These are phyloP conservation scores for Chrysanthemum lavandulifolium DNA, from an alignment of 129 eudicot species.

Conservation along the genomic window DNA sequence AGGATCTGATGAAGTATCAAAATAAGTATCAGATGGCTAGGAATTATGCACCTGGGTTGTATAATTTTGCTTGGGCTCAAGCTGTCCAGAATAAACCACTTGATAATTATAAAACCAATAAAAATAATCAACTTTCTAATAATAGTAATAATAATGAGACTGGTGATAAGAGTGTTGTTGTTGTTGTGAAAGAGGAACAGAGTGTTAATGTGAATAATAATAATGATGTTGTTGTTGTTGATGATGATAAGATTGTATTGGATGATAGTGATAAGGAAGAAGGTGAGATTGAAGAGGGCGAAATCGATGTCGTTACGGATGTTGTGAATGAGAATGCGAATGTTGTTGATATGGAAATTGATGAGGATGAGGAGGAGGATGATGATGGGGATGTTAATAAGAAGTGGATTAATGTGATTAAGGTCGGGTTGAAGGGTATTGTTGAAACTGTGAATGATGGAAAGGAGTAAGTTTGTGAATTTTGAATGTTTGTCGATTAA, in stretches of 20 bases:
- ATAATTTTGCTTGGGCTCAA: conserved; percentile 96
- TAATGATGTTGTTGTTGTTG: not conserved
- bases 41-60: conserved; percentile 65
- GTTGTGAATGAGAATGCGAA: conserved; percentile 24
- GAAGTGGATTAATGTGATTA: conserved; percentile 43
- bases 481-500: not conserved
- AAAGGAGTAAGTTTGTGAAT: conserved; percentile 53
- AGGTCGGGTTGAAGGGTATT: conserved; percentile 49
- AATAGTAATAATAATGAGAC: conserved; percentile 24
- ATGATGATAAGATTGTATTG: conserved; percentile 29
- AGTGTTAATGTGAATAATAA: not conserved
- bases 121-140: conserved; percentile 4
- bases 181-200: no score
- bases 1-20: conserved; percentile 71
- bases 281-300: conserved; percentile 79
- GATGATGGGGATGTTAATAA: conserved; percentile 35
- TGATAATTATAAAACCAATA: conserved; percentile 51
- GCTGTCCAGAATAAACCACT: conserved; percentile 96
- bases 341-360: conserved; percentile 5
- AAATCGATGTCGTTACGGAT: conserved; percentile 56
- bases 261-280: conserved; percentile 55
- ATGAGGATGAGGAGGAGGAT: conserved; percentile 26
- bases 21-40: conserved; percentile 62
- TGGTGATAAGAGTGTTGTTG: not conserved
- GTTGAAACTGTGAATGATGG: conserved; percentile 38